phyloP scores from a whole-genome alignment of 805 yeast species.

The Candida ortonii region DNA sequence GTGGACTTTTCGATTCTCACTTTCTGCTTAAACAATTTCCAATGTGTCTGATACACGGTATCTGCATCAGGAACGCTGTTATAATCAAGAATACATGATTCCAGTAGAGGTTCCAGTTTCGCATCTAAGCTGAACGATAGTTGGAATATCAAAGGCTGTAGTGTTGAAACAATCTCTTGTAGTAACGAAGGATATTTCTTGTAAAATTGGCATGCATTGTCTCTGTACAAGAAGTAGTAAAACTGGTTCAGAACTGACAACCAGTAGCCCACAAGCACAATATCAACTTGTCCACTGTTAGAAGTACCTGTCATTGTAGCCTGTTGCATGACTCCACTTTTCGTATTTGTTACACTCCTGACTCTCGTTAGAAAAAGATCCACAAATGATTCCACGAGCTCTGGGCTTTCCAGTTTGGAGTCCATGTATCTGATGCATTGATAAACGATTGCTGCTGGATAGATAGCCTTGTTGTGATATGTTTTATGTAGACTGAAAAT shows the following conservation, averaged over 20 bases:
- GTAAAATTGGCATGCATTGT: conserved; percentile 51
- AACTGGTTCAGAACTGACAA: conserved; percentile 73
- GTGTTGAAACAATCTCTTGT: conserved; percentile 54
- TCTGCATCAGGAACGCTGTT: conserved; percentile 81
- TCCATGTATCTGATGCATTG: conserved; percentile 72
- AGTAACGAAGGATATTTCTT: conserved; percentile 52
- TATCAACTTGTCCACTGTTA: conserved; percentile 47
- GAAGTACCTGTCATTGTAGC: conserved; percentile 8
- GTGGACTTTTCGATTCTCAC: conserved; percentile 39
- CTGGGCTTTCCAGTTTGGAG: conserved; percentile 50
- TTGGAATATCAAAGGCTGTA: conserved; percentile 64
- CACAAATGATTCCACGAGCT: conserved; percentile 55
- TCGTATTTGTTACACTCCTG: conserved; percentile 56
- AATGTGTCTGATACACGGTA: conserved; percentile 69
- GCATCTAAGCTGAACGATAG: conserved; percentile 63
- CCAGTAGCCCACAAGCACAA: conserved; percentile 81
- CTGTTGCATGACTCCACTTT: conserved; percentile 50
- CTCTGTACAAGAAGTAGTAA: conserved; percentile 72
- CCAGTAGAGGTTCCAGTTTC: conserved; percentile 54
- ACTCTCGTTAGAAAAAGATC: conserved; percentile 61
- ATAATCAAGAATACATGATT: conserved; percentile 68
- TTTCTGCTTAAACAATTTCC: conserved; percentile 51
- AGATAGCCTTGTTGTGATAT: conserved; percentile 46
- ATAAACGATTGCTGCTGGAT: conserved; percentile 68
- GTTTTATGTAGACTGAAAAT: conserved; percentile 44